A percentile compares a stretch with the other conserved stretches of the same genome.
Conservation (phyloP, 352 stramenopile species). For the Pythium aristosporum region DNA sequence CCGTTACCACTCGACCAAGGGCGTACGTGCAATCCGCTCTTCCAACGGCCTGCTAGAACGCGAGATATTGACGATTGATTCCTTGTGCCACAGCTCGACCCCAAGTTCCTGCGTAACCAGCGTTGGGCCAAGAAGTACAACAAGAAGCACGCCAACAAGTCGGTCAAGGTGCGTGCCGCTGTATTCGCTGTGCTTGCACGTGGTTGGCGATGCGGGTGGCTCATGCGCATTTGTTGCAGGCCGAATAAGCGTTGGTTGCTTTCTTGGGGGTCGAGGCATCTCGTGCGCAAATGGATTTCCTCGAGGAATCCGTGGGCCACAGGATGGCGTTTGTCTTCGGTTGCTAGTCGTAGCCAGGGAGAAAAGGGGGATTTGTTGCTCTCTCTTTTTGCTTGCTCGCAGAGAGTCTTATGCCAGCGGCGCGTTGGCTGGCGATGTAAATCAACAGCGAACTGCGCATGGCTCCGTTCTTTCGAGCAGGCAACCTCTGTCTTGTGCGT, state of each 20-base stretch:
- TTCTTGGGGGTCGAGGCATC: background rate
- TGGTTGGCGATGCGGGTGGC: background rate
- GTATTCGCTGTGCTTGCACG: background rate
- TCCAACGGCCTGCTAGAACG: background rate
- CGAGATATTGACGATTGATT: constrained; percentile 16
- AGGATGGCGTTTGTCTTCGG: constrained; percentile 15
- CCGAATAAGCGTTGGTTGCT: constrained; percentile 38
- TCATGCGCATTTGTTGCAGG: constrained; percentile 22
- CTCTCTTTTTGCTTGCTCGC: constrained; percentile 9
- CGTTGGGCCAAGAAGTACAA: constrained; percentile 98
- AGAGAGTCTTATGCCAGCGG: background rate
- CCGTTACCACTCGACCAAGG: constrained; percentile 94
- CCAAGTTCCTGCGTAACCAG: constrained; percentile 98
- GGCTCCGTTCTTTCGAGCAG: constrained; percentile 15
- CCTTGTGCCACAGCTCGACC: constrained; percentile 80
- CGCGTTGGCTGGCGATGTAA: constrained; percentile 1
- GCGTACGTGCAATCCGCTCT: constrained; percentile 53
- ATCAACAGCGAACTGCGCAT: constrained; percentile 12
- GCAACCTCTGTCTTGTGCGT: background rate
- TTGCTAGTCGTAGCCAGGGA: constrained; percentile 21
- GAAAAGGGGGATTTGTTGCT: constrained; percentile 11
- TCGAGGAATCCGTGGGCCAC: background rate
- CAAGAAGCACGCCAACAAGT: constrained; percentile 83
- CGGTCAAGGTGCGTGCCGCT: constrained; percentile 27
- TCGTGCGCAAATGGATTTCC: background rate